phyloP scores from a whole-genome alignment of 2,329 filamentous ascomycete species.

The Aspergillus clavatus region DNA sequence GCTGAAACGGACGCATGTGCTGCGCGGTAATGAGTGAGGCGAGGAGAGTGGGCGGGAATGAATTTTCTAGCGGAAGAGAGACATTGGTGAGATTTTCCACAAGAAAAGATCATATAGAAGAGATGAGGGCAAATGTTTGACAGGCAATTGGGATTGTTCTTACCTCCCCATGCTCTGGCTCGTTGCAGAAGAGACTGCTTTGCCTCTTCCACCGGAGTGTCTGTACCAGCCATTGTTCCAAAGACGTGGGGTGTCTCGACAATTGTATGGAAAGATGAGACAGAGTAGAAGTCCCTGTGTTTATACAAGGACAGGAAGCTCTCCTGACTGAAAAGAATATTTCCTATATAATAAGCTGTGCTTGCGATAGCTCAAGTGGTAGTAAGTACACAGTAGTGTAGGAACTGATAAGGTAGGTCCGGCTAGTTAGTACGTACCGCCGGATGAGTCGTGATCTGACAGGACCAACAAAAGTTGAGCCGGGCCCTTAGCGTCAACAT shows the following conservation, averaged over 20 bases:
- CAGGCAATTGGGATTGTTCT: no score
- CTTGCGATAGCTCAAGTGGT: no score
- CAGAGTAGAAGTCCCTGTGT: not conserved
- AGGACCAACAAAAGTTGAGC: slow-evolving; percentile 1
- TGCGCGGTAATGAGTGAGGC: slow-evolving; percentile 63
- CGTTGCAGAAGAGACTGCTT: slow-evolving; percentile 37
- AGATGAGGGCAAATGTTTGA: no score
- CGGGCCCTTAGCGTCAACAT: slow-evolving; percentile 19
- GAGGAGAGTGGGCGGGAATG: slow-evolving; percentile 60
- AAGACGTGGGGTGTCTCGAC: slow-evolving; percentile 2
- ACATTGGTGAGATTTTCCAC: not conserved
- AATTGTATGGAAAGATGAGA: not conserved
- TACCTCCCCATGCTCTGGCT: slow-evolving; percentile 43
- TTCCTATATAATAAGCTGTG: no score
- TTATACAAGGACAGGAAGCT: not conserved
- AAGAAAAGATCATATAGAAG: not conserved
- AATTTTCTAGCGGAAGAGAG: slow-evolving; percentile 48
- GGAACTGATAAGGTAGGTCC: not conserved
- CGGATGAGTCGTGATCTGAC: slow-evolving; percentile 3
- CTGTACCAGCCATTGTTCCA: slow-evolving; percentile 23
- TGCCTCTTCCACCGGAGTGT: slow-evolving; percentile 29
- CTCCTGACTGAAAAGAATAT: no score
- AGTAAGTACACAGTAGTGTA: not conserved
- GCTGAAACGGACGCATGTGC: slow-evolving; percentile 61
- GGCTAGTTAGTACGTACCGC: no score